phyloP scores from a whole-genome alignment of 768 basidiomycete species.

The Butyriboletus loyo region DNA sequence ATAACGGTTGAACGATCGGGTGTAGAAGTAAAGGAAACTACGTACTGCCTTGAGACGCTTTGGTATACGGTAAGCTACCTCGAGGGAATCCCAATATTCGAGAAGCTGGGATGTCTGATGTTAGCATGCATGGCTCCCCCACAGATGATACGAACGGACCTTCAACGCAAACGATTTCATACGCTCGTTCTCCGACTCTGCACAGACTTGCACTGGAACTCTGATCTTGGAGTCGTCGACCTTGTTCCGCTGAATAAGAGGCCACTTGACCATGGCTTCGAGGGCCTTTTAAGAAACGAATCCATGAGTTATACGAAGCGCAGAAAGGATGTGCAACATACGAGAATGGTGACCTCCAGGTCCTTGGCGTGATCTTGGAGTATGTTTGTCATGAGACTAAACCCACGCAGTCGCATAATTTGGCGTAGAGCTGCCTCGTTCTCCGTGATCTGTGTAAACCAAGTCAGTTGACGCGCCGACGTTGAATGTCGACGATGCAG shows the following conservation, averaged over 20 bases:
- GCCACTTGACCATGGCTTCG: conserved; percentile 74
- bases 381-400: conserved; percentile 87
- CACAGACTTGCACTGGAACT: conserved; percentile 54
- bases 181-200: conserved; percentile 52
- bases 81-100: conserved; percentile 75
- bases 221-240: conserved; percentile 81
- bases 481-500: neutral
- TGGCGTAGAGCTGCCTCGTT: conserved; percentile 75
- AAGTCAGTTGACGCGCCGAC: neutral
- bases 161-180: conserved; percentile 59
- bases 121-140: neutral
- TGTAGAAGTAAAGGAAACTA: neutral
- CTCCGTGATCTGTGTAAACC: conserved; percentile 59
- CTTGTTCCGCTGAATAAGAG: conserved; percentile 83
- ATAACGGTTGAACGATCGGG: conserved; percentile 2
- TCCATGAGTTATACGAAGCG: neutral
- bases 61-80: conserved; percentile 83
- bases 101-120: conserved; percentile 50
- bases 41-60: conserved; percentile 53
- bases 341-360: conserved; percentile 64
- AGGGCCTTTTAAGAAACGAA: conserved; percentile 48
- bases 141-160: conserved; percentile 38
- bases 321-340: conserved; percentile 35
- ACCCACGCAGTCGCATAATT: conserved; percentile 89
- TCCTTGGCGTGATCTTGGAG: conserved; percentile 75